A percentile compares a stretch with the other conserved stretches of the same genome.
phyloP scores from a whole-genome alignment of 1,284 basidiomycete genomes.

The Trichosporon faecale region DNA sequence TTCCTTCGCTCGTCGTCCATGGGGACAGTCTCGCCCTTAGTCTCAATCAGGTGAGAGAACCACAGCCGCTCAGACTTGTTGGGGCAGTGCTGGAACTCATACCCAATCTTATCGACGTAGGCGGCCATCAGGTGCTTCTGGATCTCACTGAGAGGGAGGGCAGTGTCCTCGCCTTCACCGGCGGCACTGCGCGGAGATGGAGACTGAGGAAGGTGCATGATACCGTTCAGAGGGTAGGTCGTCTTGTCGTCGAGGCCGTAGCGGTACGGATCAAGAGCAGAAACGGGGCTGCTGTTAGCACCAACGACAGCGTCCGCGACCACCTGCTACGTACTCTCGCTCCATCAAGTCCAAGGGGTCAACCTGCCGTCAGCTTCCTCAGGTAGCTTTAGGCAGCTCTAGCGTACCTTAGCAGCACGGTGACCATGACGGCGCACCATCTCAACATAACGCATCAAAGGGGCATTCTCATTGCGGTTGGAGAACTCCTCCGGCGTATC shows the following conservation, averaged over 20 bases:
- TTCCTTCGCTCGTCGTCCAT: constrained; percentile 52
- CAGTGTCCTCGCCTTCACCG: constrained; percentile 61
- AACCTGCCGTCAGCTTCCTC: constrained; percentile 65
- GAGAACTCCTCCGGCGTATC: constrained; percentile 70
- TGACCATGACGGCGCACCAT: constrained; percentile 62
- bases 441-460: constrained; percentile 80
- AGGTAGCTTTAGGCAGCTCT: not conserved
- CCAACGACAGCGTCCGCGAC: not conserved
- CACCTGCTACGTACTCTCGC: constrained; percentile 59
- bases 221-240: constrained; percentile 70
- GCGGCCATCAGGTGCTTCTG: constrained; percentile 64
- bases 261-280: constrained; percentile 70
- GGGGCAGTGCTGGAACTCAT: constrained; percentile 63
- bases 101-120: constrained; percentile 78
- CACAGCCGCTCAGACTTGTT: constrained; percentile 55
- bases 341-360: constrained; percentile 82
- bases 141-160: constrained; percentile 60
- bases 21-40: constrained; percentile 53
- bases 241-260: constrained; percentile 62
- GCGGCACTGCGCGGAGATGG: constrained; percentile 49
- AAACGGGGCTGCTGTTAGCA: constrained; percentile 55
- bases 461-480: constrained; percentile 69
- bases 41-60: constrained; percentile 80
- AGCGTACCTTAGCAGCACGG: constrained; percentile 36
- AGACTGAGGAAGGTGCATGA: constrained; percentile 50